These are phyloP conservation scores for Grifola frondosa DNA, from an alignment of 1,284 basidiomycete genomes.

Conservation along the genomic window DNA sequence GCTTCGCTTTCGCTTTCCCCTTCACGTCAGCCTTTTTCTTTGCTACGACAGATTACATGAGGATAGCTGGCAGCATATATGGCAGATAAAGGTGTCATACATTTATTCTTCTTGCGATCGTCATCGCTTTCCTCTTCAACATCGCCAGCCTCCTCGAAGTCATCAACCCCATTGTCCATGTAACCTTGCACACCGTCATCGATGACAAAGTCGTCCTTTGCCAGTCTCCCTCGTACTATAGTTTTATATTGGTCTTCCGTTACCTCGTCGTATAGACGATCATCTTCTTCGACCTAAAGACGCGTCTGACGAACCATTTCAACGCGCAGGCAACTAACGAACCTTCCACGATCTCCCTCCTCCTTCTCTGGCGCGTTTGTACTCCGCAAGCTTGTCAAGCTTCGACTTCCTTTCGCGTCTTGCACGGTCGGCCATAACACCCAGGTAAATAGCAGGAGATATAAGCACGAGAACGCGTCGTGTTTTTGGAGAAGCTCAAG, in stretches of 20 bases:
- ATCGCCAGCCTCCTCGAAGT: slow-evolving; percentile 68
- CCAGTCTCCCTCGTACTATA: slow-evolving; percentile 85
- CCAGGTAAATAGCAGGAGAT: not conserved
- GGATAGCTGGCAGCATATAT: not conserved
- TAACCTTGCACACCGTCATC: slow-evolving; percentile 95
- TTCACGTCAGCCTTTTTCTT: slow-evolving; percentile 42
- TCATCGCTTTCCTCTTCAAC: slow-evolving; percentile 45
- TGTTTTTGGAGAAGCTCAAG: slow-evolving; percentile 3
- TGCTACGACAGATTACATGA: slow-evolving; percentile 21
- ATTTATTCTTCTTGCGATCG: slow-evolving; percentile 29
- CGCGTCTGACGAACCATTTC: slow-evolving; percentile 2
- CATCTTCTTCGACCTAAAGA: slow-evolving; percentile 52
- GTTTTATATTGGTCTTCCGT: slow-evolving; percentile 88
- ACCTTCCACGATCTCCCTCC: slow-evolving; percentile 38
- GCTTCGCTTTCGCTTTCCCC: slow-evolving; percentile 42
- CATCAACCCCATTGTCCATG: slow-evolving; percentile 95
- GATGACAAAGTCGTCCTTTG: slow-evolving; percentile 91
- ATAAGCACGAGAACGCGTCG: not conserved
- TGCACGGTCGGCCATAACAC: slow-evolving; percentile 28
- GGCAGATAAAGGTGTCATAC: slow-evolving; percentile 32
- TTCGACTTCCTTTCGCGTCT: slow-evolving; percentile 31
- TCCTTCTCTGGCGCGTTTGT: slow-evolving; percentile 37
- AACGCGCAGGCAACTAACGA: slow-evolving; percentile 10
- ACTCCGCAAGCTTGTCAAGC: slow-evolving; percentile 33
- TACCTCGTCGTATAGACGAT: slow-evolving; percentile 88